phyloP scores from a whole-genome alignment of 1,284 basidiomycete species.

The Bjerkandera adusta region DNA sequence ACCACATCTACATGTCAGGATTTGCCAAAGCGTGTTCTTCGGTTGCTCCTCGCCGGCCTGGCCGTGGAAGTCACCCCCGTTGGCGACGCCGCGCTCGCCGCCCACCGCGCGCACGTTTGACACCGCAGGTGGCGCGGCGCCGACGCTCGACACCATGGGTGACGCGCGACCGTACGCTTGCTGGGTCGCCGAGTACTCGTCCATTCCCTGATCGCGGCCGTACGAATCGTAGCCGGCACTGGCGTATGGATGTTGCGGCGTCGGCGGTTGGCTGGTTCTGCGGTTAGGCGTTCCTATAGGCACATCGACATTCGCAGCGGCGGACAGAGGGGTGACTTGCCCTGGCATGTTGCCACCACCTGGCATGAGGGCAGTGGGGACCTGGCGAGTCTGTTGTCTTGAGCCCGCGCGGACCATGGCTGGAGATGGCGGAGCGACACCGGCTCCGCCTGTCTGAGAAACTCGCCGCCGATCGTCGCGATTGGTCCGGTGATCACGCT shows the following conservation, averaged over 20 bases:
- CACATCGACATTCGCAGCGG: slow-evolving; percentile 71
- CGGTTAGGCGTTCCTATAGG: slow-evolving; percentile 54
- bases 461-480: slow-evolving; percentile 49
- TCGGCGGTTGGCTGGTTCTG: slow-evolving; percentile 39
- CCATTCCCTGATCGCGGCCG: slow-evolving; percentile 41
- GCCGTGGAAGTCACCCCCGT: slow-evolving; percentile 56
- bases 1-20: slow-evolving; percentile 77
- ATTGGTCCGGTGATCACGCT: slow-evolving; percentile 43
- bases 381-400: slow-evolving; percentile 46
- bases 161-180: slow-evolving; percentile 64
- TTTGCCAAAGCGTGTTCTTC: slow-evolving; percentile 58
- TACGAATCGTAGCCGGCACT: slow-evolving; percentile 53
- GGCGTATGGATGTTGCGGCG: slow-evolving; percentile 65
- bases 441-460: slow-evolving; percentile 52
- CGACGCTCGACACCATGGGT: slow-evolving; percentile 69
- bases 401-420: slow-evolving; percentile 73
- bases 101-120: slow-evolving; percentile 67
- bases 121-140: slow-evolving; percentile 65
- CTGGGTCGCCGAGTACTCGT: slow-evolving; percentile 44
- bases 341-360: slow-evolving; percentile 44
- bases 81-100: slow-evolving; percentile 63
- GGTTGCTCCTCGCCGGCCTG: slow-evolving; percentile 55
- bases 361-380: slow-evolving; percentile 54
- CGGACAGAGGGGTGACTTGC: slow-evolving; percentile 63
- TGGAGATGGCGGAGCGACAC: slow-evolving; percentile 68